Evolutionary conservation across 441 rosid species (phyloP).

Genomic region (Sinapis alba): DNA sequence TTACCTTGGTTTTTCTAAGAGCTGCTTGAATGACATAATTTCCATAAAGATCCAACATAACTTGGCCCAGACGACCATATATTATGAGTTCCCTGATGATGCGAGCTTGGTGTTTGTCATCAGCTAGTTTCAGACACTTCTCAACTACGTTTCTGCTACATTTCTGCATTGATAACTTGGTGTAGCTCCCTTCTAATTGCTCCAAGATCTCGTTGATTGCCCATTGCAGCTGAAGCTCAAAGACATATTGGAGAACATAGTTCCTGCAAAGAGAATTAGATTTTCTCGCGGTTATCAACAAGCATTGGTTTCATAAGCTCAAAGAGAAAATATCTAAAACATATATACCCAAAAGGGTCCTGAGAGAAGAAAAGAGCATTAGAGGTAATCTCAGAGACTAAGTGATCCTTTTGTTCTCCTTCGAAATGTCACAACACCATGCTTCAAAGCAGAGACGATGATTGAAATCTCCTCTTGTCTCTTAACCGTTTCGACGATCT

Average conservation of each 20-base stretch:
- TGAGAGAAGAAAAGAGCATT: slow-evolving; percentile 75
- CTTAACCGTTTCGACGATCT: slow-evolving; percentile 69
- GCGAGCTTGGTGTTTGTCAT: slow-evolving; percentile 50
- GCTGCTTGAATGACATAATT: slow-evolving; percentile 89
- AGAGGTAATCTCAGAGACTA: slow-evolving; percentile 63
- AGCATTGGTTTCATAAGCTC: not conserved
- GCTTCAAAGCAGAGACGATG: slow-evolving; percentile 61
- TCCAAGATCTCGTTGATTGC: too few species aligned
- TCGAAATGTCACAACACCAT: slow-evolving; percentile 63
- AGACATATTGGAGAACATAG: slow-evolving; percentile 79
- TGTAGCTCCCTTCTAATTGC: slow-evolving; percentile 63
- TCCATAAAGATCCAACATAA: slow-evolving; percentile 88
- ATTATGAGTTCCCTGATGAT: slow-evolving; percentile 63
- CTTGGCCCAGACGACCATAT: slow-evolving; percentile 59
- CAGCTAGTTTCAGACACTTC: slow-evolving; percentile 65
- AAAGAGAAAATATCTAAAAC: not conserved
- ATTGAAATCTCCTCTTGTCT: slow-evolving; percentile 56
- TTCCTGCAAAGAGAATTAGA: slow-evolving; percentile 50
- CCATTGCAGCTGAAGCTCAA: slow-evolving; percentile 74
- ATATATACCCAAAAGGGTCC: slow-evolving; percentile 65
- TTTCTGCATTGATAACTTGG: slow-evolving; percentile 80
- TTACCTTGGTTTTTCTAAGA: slow-evolving; percentile 63
- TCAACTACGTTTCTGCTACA: slow-evolving; percentile 91
- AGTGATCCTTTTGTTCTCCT: slow-evolving; percentile 59
- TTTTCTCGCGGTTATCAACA: not conserved